Conservation (phyloP, 108 stramenopile genomes). For the Nitzschia sp. region DNA sequence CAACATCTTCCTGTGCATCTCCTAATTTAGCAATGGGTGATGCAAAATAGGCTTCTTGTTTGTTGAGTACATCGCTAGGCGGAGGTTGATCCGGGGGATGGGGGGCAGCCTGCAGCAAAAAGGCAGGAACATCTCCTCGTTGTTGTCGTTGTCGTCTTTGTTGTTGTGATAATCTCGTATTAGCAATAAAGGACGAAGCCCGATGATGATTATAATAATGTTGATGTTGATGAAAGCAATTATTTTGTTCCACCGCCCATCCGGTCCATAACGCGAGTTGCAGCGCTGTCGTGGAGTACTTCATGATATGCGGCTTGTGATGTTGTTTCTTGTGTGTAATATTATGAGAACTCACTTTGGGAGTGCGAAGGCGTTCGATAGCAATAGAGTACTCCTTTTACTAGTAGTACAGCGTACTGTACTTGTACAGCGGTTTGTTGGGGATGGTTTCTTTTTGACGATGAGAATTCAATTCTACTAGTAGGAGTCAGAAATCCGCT, state of each 20-base stretch:
- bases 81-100: constrained; percentile 1
- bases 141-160: neutral
- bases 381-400: too few species aligned
- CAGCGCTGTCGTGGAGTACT: neutral
- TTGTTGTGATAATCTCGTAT: neutral
- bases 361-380: too few species aligned
- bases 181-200: too few species aligned
- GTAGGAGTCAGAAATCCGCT: too few species aligned
- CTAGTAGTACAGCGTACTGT: too few species aligned
- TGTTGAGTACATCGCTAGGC: neutral
- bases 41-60: neutral
- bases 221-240: neutral
- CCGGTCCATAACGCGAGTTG: neutral
- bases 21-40: neutral
- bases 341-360: too few species aligned
- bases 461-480: too few species aligned
- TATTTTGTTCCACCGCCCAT: neutral
- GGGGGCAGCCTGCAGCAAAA: neutral
- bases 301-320: neutral
- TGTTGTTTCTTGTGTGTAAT: too few species aligned
- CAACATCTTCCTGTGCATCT: neutral
- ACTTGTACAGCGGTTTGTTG: too few species aligned
- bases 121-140: neutral
- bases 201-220: too few species aligned
- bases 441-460: too few species aligned